Base-by-base conservation (phyloP, 257 asterid genomes). In the Nicotiana tabacum region DNA sequence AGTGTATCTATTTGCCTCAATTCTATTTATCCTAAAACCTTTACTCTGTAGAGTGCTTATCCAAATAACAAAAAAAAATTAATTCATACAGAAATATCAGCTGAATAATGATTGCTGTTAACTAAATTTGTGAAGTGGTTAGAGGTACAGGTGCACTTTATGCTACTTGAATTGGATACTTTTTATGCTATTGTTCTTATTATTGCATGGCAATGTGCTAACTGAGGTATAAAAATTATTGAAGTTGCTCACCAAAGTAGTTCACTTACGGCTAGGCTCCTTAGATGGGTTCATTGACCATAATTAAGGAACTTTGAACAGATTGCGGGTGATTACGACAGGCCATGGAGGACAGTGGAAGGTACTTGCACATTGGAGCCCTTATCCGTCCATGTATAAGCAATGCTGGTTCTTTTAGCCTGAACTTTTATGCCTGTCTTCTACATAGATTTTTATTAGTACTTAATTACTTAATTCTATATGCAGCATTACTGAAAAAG, bases 401-500 rank as follows among this genome's bases (percentile, higher is more conserved):
- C 64, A 48, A 76, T 51, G 33, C 60, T 46, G 64, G 9, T 51
- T 74, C 39, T 74, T 24, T 74, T 27, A 48, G 58, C 60, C 29
- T 6, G 78, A 69, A 18, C 58, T 37, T 69, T 18, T 72, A 48
- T 72, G 61, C 17, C 56, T 13, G 39, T 46, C 37, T 21, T 32
- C 60, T 37, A 76, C 43, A 76, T 76, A 51, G 15, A 4, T 76
- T 48, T 76, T 76, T 76, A 15, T 51, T 76, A 76, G 64, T 76
- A 76, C 27, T 76, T 15, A 74, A 27, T 51, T 27, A 48, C 62
- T 27, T 51, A 51, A 15, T 27, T 51, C 64, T 27, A 64, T 88
- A 83, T 88, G 17, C 84, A 93, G 98, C 90, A 56, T 55, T 64
- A 51, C 78, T 53, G 96, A 88, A 83, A 91, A 88, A 83, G 89